Percentiles rank a stretch among this genome's conserved stretches.
These are phyloP conservation scores for Chrysanthemum makinoi DNA, from an alignment of 129 eudicot genomes.

Conservation along the genomic window DNA sequence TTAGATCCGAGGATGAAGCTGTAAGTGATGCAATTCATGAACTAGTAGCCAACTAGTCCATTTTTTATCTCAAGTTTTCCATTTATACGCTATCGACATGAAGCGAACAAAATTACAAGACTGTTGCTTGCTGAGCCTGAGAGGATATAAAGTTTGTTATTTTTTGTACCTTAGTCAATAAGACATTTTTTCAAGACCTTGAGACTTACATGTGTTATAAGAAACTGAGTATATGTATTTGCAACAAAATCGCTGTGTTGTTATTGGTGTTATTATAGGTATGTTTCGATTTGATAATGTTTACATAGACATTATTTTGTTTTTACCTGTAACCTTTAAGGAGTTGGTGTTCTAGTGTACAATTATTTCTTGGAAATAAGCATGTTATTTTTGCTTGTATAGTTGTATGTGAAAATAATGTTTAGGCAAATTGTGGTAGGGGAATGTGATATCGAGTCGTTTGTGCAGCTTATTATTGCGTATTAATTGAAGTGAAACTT, in stretches of 20 bases:
- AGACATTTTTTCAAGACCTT: conserved; percentile 18
- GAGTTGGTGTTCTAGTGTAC: no score
- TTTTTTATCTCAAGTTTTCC: neutral
- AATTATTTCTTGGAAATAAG: no score
- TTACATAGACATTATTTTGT: neutral
- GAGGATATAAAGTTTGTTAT: conserved; percentile 10
- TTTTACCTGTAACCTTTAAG: no score
- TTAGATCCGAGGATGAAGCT: conserved; percentile 79
- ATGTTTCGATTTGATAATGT: neutral
- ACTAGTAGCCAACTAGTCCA: conserved; percentile 66
- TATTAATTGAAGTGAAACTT: no score
- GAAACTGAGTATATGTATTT: neutral
- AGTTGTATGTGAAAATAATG: no score
- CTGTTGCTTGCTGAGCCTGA: conserved; percentile 15
- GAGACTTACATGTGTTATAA: neutral
- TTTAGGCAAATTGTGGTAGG: no score
- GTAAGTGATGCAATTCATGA: conserved; percentile 89
- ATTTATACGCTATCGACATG: neutral
- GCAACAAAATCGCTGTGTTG: neutral
- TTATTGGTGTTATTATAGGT: neutral
- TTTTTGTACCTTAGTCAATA: conserved; percentile 28
- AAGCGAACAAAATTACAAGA: neutral
- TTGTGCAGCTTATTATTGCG: no score
- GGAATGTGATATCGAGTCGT: no score
- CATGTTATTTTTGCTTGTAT: no score